Conservation (phyloP, 78 protist species). For the Dictyostelium purpureum region DNA sequence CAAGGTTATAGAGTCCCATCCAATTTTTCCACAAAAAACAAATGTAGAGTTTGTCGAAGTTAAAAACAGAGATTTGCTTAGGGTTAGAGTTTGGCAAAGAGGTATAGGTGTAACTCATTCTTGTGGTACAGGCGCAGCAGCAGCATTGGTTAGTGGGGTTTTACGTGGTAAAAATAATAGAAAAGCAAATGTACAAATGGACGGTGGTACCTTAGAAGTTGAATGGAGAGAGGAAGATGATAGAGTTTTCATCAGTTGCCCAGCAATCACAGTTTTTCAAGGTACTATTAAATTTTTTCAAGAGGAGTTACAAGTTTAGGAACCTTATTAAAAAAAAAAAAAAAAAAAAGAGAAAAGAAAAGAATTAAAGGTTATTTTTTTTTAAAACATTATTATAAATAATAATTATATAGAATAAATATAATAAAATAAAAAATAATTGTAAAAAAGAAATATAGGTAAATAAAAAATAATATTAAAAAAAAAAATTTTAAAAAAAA, state of each 20-base stretch:
- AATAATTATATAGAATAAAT: too few species aligned
- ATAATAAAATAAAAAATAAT: too few species aligned
- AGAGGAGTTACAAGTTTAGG: constrained; percentile 18
- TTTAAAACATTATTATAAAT: neutral
- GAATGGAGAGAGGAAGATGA: constrained; percentile 71
- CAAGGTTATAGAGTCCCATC: constrained; percentile 63
- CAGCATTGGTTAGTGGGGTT: constrained; percentile 76
- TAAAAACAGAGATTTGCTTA: constrained; percentile 7
- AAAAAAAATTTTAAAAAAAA: too few species aligned
- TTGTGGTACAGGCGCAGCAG: constrained; percentile 88
- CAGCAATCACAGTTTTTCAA: constrained; percentile 14
- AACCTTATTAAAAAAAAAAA: neutral
- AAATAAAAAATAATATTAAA: too few species aligned
- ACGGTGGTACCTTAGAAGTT: constrained; percentile 78
- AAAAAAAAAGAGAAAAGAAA: too few species aligned
- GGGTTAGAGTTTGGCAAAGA: constrained; percentile 84
- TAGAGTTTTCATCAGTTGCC: constrained; percentile 28
- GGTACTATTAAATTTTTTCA: constrained; percentile 30
- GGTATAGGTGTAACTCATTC: constrained; percentile 86
- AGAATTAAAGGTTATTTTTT: neutral
- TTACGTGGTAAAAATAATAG: constrained; percentile 27
- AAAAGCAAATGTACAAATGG: constrained; percentile 44
- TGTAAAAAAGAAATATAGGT: too few species aligned
- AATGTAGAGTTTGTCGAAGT: constrained; percentile 83
- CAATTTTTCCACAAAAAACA: constrained; percentile 68